Evolutionary conservation across 345 rosid species (phyloP), one percentile per base, ranked within the genome.

Genomic region (Durio zibethinus): DNA sequence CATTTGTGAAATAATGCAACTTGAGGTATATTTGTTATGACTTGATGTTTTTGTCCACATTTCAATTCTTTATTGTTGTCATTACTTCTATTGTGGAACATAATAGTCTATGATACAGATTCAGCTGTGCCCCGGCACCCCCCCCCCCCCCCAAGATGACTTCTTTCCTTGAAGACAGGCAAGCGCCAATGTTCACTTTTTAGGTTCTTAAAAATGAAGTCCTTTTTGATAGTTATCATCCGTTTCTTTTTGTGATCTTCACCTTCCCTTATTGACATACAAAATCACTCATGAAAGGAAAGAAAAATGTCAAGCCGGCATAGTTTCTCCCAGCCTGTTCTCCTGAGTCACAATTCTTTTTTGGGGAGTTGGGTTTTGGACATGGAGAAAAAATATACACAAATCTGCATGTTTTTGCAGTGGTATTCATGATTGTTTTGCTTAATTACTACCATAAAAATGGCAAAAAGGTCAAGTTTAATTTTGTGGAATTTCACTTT

Each of bases 1-100:
- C 31, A 91, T 88, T 9, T 94, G 97, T 74, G 94, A 93, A 80
- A 78, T 93, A 77, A 91, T 83, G 92, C 97, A 90, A 76, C 88
- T 91, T 66, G 91, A 91, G 93, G 96, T 91, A 84, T 53, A 62
- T 62, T 72, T 45, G 53, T 36, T 68, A 27, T 52, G 48, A 40
- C 61, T 61, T 47, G 16, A 48, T 29, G 33, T 29, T 48, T 29
- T 48, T 70, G 40, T 69, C 42, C 74, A 29, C 16, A 31, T 71
- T 29, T 71, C 53, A 6, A 43, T 80, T n/a, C 21, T 69, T 73
- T 50, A 12, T n/a, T 27, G 21, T 62, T 31, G 10, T 52, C 7
- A 21, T 78, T 73, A 21, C 53, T 59, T 57, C 36, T 42, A 23
- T 27, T 23, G 52, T 60, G 77, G 77, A 43, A 74, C 35, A 40